Conservation (phyloP, 352 stramenopile genomes). For the Phytophthora kernoviae region DNA sequence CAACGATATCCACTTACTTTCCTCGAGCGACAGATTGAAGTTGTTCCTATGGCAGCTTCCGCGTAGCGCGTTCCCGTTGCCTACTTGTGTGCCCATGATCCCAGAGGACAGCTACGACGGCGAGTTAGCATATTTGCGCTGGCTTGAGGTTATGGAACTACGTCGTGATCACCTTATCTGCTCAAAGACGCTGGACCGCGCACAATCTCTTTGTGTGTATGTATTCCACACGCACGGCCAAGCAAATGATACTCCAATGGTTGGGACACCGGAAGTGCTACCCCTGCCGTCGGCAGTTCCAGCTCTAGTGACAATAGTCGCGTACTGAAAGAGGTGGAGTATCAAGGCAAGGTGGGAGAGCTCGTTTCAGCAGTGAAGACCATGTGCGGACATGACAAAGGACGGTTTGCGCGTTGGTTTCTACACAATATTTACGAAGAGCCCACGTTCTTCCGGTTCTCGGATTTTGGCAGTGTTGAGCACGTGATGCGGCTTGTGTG, state of each 20-base stretch:
- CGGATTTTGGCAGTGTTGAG: constrained; percentile 82
- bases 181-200: constrained; percentile 83
- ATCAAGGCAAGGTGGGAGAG: constrained; percentile 83
- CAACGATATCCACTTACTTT: constrained; percentile 72
- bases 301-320: constrained; percentile 48
- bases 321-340: constrained; percentile 79
- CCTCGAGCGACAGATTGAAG: constrained; percentile 66
- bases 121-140: constrained; percentile 71
- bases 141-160: constrained; percentile 87
- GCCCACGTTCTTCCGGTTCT: constrained; percentile 80
- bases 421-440: constrained; percentile 86
- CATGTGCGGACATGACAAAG: constrained; percentile 88
- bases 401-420: constrained; percentile 82
- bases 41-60: constrained; percentile 88
- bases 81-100: constrained; percentile 70
- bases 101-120: constrained; percentile 62
- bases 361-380: constrained; percentile 86
- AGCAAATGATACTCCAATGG: constrained; percentile 44
- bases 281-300: constrained; percentile 14
- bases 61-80: constrained; percentile 66
- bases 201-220: constrained; percentile 80
- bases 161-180: constrained; percentile 70
- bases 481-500: constrained; percentile 83
- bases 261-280: constrained; percentile 30
- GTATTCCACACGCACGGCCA: constrained; percentile 87